A percentile compares a stretch with the other conserved stretches of the same genome.
phyloP scores from a whole-genome alignment of 257 asterid species.

The Solanum dulcamara region DNA sequence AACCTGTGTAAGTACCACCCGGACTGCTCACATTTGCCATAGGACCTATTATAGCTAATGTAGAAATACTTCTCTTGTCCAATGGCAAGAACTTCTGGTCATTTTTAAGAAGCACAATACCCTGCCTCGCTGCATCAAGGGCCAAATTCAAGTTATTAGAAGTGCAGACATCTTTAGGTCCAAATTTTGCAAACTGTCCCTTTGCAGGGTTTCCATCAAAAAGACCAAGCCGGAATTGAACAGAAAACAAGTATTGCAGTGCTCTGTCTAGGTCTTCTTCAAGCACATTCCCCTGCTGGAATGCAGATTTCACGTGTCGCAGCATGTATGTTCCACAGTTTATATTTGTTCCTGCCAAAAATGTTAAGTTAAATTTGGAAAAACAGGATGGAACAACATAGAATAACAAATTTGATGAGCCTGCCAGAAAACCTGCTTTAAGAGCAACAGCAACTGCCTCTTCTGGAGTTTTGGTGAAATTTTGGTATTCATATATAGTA shows the following conservation, averaged over 20 bases:
- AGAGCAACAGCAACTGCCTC: slow-evolving; percentile 86
- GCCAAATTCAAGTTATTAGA: slow-evolving; percentile 54
- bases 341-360: slow-evolving; percentile 71
- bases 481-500: slow-evolving; percentile 65
- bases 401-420: neutral
- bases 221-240: slow-evolving; percentile 77
- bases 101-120: slow-evolving; percentile 84
- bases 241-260: slow-evolving; percentile 51
- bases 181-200: slow-evolving; percentile 27
- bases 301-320: slow-evolving; percentile 60
- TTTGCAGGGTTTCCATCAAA: slow-evolving; percentile 51
- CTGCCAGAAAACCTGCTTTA: slow-evolving; percentile 56
- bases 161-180: slow-evolving; percentile 52
- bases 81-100: slow-evolving; percentile 55
- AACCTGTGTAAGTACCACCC: slow-evolving; percentile 86
- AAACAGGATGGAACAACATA: neutral
- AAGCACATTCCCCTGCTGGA: slow-evolving; percentile 48
- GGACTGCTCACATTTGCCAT: slow-evolving; percentile 55
- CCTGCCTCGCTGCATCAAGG: slow-evolving; percentile 80
- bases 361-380: neutral
- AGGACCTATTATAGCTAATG: slow-evolving; percentile 78
- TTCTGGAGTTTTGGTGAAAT: slow-evolving; percentile 50
- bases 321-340: slow-evolving; percentile 85
- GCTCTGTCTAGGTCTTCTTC: slow-evolving; percentile 80
- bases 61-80: slow-evolving; percentile 28